Base-by-base conservation (phyloP, 768 basidiomycete genomes). In the Boletus eberwhitei region DNA sequence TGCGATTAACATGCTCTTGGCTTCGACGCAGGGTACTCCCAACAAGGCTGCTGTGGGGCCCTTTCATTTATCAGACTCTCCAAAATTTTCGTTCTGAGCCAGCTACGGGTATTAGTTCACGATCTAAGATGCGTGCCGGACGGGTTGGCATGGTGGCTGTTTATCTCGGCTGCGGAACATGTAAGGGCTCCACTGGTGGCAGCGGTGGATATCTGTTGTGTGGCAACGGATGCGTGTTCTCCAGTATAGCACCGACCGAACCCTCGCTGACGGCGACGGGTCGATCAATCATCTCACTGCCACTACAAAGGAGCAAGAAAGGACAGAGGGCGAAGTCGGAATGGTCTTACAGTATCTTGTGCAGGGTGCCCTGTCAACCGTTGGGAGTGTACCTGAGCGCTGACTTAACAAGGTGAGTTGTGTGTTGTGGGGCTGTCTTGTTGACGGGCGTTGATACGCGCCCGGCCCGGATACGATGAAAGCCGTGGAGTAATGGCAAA, bases 401-500 rank as follows among this genome's bases (percentile, higher is more conserved):
- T 9, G 22, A 4, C 4, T 39, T 50, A 14, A 17, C 24, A 14
- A 42, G 47, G 58, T 59, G 38, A 46, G 52, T 24, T 58, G 58
- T 59, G 38, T 42, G 52, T 24, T 58, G 12, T 12, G 29, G 34
- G 14, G 26, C 51, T 37, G 22, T 29, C 29, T 8, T 29, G 2
- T 1, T 47, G 46, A 19, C 52, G 9, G 24, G 24, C 42, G 5
- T 29, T 6, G 39, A 13, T 54, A 31, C 31, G 31, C 31, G 31
- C 31, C 31, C 29, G 29, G 29, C 29, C 9, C 8, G 29, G 40
- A 31, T 50, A 40, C 8, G 29, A 38, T 22, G 24, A 19, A 19
- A 21, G 34, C 21, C 2, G 22, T 36, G 14, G 39, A 2, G 45
- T 51, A 64, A 67, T 70, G 24, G 68, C 68, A 4, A 69, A 69